Evolutionary conservation across 176 grass and related monocot genomes (phyloP).

Genomic region (Oropetium thomaeum): DNA sequence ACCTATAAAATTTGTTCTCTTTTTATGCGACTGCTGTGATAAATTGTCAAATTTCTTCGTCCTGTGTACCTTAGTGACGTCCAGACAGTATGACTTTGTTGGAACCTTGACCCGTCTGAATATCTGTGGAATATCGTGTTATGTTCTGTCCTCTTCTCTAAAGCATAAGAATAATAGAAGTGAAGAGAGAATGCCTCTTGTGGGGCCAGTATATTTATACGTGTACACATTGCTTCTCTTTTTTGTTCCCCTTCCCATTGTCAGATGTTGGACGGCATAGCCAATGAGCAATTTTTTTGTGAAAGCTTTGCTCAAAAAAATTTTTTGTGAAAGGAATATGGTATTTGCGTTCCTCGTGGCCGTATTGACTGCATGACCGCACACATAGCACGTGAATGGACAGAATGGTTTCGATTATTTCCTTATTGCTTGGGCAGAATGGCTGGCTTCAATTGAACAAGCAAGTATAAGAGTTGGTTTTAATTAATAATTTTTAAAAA

Average conservation of each 20-base stretch:
- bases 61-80: constrained; percentile 47
- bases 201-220: constrained; percentile 11
- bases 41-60: constrained; percentile 29
- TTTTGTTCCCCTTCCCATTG: constrained; percentile 10
- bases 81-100: constrained; percentile 36
- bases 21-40: constrained; percentile 48
- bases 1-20: constrained; percentile 66
- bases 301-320: no score
- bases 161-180: constrained; percentile 12
- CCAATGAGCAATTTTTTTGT: constrained; percentile 1
- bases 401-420: background rate
- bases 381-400: no score
- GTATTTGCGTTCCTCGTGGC: background rate
- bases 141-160: constrained; percentile 25
- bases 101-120: constrained; percentile 41
- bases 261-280: background rate
- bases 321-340: background rate
- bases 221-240: background rate
- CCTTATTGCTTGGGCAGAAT: background rate
- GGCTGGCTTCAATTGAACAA: background rate
- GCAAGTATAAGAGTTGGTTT: no score
- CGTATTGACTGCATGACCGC: background rate
- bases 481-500: no score
- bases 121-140: constrained; percentile 36
- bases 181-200: constrained; percentile 33